Percentiles rank a stretch among this genome's conserved stretches.
phyloP scores from a whole-genome alignment of 306 rosid genomes.

The Cyclanthera cordifolia region DNA sequence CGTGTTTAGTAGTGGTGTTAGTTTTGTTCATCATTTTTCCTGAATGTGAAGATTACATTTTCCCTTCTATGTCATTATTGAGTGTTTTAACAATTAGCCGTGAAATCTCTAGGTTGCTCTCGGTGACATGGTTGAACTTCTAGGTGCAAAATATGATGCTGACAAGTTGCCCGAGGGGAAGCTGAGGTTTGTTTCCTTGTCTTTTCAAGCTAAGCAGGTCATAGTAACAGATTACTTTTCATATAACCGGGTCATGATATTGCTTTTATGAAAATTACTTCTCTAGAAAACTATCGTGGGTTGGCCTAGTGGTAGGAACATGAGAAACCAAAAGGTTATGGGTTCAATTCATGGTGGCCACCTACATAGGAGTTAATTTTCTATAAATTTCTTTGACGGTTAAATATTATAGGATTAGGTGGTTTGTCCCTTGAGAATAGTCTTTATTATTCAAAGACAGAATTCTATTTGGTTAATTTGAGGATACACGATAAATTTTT shows the following conservation, averaged over 20 bases:
- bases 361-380: too few species aligned
- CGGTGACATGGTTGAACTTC: constrained; percentile 87
- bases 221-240: background rate
- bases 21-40: background rate
- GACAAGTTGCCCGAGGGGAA: constrained; percentile 71
- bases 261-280: background rate
- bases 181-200: constrained; percentile 47
- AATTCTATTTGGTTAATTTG: too few species aligned
- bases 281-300: background rate
- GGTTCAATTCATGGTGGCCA: too few species aligned
- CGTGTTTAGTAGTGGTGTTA: background rate
- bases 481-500: too few species aligned
- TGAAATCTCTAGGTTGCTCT: constrained; percentile 57
- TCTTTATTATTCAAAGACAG: too few species aligned
- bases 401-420: too few species aligned
- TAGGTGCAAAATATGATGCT: constrained; percentile 52
- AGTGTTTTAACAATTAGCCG: background rate
- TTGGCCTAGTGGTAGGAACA: too few species aligned
- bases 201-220: background rate
- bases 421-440: too few species aligned
- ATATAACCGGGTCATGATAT: background rate
- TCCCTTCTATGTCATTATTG: background rate
- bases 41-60: background rate
- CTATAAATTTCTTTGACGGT: too few species aligned
- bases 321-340: too few species aligned